Percentiles rank a stretch among this genome's conserved stretches.
These are phyloP conservation scores for Ganoderma resinaceum DNA, from an alignment of 1,284 basidiomycete species.

Conservation along the genomic window DNA sequence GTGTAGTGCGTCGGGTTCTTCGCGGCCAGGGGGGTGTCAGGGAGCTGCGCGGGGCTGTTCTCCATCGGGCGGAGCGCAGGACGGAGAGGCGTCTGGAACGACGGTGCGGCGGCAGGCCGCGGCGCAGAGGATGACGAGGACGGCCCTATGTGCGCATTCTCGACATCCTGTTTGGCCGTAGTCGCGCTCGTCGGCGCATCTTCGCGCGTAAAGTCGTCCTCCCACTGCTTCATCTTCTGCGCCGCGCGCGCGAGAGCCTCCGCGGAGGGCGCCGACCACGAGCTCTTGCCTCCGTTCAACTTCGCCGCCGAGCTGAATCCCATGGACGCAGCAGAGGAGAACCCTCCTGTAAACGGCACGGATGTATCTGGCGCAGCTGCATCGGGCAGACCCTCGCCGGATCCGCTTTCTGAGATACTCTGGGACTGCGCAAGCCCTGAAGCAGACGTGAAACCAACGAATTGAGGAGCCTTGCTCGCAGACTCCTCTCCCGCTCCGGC, in stretches of 20 bases:
- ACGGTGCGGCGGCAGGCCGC: conserved; percentile 12
- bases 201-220: conserved; percentile 51
- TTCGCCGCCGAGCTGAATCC: conserved; percentile 24
- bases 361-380: not conserved
- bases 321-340: conserved; percentile 12
- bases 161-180: conserved; percentile 9
- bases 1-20: conserved; percentile 31
- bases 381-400: not conserved
- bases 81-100: conserved; percentile 42
- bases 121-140: not conserved
- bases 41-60: conserved; percentile 39
- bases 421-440: conserved; percentile 21
- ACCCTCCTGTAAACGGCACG: not conserved
- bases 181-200: conserved; percentile 8
- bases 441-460: conserved; percentile 23
- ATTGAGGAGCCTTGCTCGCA: conserved; percentile 17
- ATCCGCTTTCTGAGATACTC: conserved; percentile 3
- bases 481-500: conserved; percentile 6
- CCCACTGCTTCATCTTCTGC: conserved; percentile 60
- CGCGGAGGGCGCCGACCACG: conserved; percentile 58
- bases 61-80: conserved; percentile 50
- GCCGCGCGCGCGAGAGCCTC: conserved; percentile 63
- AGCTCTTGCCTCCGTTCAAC: conserved; percentile 23
- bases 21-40: conserved; percentile 32
- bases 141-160: conserved; percentile 16